Evolutionary conservation across 768 basidiomycete genomes (phyloP), one percentile per base, ranked within the genome.

Genomic region (Hygrocybe coccinea): DNA sequence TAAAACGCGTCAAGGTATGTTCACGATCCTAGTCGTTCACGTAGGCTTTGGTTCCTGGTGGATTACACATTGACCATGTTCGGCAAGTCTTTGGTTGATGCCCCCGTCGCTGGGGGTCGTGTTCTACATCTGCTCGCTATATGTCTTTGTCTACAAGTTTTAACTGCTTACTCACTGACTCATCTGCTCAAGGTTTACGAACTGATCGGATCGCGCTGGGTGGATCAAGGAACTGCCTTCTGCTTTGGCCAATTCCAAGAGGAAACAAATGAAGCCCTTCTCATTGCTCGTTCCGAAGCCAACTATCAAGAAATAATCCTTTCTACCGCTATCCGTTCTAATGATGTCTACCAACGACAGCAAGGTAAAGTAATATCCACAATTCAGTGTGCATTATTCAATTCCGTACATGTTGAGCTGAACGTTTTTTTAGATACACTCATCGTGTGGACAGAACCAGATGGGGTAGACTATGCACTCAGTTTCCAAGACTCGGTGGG

Each of bases 401-500:
- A 56, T 50, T 46, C 35, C 14, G 33, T 15, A 22, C 37, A 41
- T 37, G 50, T 46, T 34, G 21, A 21, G 45, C 54, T 38, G 56
- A 47, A 56, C 47, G 48, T 33, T 19, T 50, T 35, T 50, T 29
- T 71, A 95, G 95, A 97, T 66, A 99, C 97, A 11, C 80, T 99
- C 47, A 97, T 99, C 62, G 95, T 97, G 17, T 99, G 97, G 97
- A 98, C 95, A 3, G 95, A 98, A 68, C 89, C 91, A 1, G 87
- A 91, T 59, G 91, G 91, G 25, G 84, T 89, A 36, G 97, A 99
- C 70, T 95, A 97, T 67, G 95, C 95, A 2, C 77, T 99, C 52
- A 95, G 93, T 63, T 99, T 99, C 63, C 95, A 97, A 66, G 95
- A 97, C 63, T 83, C 91, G 1, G 91, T 93, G 59, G 97, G 95